Percentiles rank a stretch among this genome's conserved stretches.
phyloP scores from a whole-genome alignment of 139 green algal genomes.

The Volvox africanus region DNA sequence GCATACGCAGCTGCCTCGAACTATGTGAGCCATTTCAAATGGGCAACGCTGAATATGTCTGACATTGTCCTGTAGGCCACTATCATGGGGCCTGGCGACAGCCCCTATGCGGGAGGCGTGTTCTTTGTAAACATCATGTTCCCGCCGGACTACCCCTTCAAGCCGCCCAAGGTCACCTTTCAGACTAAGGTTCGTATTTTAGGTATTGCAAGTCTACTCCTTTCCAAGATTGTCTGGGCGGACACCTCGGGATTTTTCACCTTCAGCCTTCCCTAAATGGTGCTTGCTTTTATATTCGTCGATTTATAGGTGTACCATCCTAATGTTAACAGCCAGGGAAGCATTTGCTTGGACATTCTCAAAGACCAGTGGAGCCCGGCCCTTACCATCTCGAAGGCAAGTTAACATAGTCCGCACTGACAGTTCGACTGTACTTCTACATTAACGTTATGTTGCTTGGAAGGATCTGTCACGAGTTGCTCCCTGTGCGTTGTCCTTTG shows the following conservation, averaged over 20 bases:
- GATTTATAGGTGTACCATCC: constrained; percentile 93
- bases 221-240: too few species aligned
- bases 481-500: too few species aligned
- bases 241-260: neutral
- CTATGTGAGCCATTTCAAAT: too few species aligned
- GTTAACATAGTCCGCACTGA: neutral
- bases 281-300: neutral
- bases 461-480: too few species aligned
- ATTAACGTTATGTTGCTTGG: too few species aligned
- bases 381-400: constrained; percentile 95
- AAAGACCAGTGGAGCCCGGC: constrained; percentile 99
- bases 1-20: neutral
- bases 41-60: neutral
- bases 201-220: too few species aligned
- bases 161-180: constrained; percentile 96
- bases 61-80: constrained; percentile 23
- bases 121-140: constrained; percentile 98
- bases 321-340: constrained; percentile 97
- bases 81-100: constrained; percentile 78
- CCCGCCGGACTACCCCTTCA: constrained; percentile 87
- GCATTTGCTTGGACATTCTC: constrained; percentile 98
- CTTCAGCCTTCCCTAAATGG: neutral
- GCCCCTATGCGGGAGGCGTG: constrained; percentile 93
- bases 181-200: constrained; percentile 82
- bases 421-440: too few species aligned